Base-by-base conservation (phyloP, 148 eudicot species). In the Bassia scoparia region DNA sequence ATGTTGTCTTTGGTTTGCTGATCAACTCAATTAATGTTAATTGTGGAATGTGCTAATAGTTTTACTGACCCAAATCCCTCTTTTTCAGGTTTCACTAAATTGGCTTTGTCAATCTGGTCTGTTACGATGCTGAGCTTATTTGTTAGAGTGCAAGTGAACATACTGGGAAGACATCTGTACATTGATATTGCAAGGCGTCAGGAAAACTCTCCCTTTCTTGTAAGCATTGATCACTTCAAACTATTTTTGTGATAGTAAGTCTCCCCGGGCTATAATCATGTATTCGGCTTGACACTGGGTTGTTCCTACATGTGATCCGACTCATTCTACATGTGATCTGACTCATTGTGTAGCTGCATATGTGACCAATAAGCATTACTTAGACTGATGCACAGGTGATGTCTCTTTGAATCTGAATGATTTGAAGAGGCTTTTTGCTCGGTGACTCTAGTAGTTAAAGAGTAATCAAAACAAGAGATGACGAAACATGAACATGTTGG, bases 91-190 rank as follows among this genome's bases (percentile, higher is more conserved):
- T 91, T 95, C 78, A 88, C 97, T 20, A 88, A 88, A 83, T 80
- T 87, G 89, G 90, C 83, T 71, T 73, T 85, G 58, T 95, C 96
- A 24, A 80, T 92, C 34, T 92, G 97, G 97, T 73, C 96, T 41
- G 82, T 87, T 86, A 89, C 96, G 33, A 30, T 86, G 81, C 84
- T 95, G 61, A 89, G 83, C 89, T 87, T 95, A 81, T 95, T 84
- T 81, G 81, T 92, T 77, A 87, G 93, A 83, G 93, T 95, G 65
- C 97, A 89, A 83, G 99, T 92, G 81, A 95, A 92, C 86, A 95
- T 95, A 79, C 60, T 95, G 68, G 99, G 99, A 77, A 87, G 99
- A 77, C 94, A 92, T 85, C 80, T 95, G 29, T 95, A 89, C 84
- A 83, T 95, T 67, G 99, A 92, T 81, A 86, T 90, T 30, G 99